Base-by-base conservation (phyloP, 306 rosid genomes). In the Hippophae tibetana region DNA sequence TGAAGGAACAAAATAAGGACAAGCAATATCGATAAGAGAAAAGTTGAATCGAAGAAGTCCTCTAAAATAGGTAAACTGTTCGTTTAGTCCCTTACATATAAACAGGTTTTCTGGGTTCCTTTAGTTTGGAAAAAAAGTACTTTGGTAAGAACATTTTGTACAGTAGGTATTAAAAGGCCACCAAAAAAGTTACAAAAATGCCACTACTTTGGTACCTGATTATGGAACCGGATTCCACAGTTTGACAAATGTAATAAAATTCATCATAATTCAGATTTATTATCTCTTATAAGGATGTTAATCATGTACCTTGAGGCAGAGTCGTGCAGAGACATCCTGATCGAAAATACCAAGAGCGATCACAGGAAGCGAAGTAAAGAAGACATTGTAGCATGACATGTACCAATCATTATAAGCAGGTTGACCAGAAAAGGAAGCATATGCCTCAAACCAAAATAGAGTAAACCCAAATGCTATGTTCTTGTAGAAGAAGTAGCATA, bases 401-500 rank as follows among this genome's bases (percentile, higher is more conserved):
- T 89, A 89, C 95, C 95, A 89, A 72, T 89, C 95, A 8, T 89
- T 86, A 68, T 89, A 89, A 0, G 89, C 95, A 13, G 97, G 60
- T 73, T 81, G 86, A 38, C 95, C 93, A 6, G 89, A 89, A 73
- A 89, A 89, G 44, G 95, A 84, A 60, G 95, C 84, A 71, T 78
- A 81, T 7, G 93, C 87, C 77, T 89, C 97, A 43, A 74, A 86
- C 97, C 97, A 89, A 74, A 89, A 89, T 42, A 89, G 69, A 70
- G 95, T 86, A 58, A 89, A 86, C 63, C 97, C 95, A 54, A 89
- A 89, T 54, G 89, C 62, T 54, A 89, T 76, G 82, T 89, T 89
- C 79, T 89, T 89, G 65, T 89, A 89, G 86, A 89, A 89, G 80
- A 89, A 89, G 76, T 89, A 89, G 74, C 97, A 89, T 76, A 89